These are phyloP conservation scores for Neopestalotiopsis clavispora DNA, from an alignment of 2,329 filamentous ascomycete genomes.

Conservation along the genomic window DNA sequence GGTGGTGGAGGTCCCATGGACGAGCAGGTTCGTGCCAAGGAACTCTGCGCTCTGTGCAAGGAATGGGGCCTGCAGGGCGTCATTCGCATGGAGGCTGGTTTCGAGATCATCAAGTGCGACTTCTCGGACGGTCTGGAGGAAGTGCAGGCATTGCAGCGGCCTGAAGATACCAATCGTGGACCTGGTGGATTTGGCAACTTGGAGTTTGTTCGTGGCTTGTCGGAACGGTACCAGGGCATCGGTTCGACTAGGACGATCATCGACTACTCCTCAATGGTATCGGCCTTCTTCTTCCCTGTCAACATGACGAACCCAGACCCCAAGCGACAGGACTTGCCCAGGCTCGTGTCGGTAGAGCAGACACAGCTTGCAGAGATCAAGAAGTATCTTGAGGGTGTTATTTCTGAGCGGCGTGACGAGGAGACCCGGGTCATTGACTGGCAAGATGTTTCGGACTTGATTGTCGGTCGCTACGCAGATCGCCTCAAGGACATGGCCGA, in stretches of 20 bases:
- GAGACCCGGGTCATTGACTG: slow-evolving; percentile 43
- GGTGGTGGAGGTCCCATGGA: slow-evolving; percentile 27
- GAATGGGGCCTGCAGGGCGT: slow-evolving; percentile 57
- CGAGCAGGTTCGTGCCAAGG: slow-evolving; percentile 47
- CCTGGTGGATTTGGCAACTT: slow-evolving; percentile 7
- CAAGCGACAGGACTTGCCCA: slow-evolving; percentile 19
- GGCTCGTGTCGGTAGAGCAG: slow-evolving; percentile 7
- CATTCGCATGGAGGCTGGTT: slow-evolving; percentile 62
- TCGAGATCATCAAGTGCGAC: slow-evolving; percentile 59
- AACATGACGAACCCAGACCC: slow-evolving; percentile 21
- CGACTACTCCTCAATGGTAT: slow-evolving; percentile 22
- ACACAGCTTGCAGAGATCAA: slow-evolving; percentile 13
- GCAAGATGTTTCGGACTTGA: slow-evolving; percentile 60
- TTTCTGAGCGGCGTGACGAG: slow-evolving; percentile 21
- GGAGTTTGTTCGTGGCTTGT: slow-evolving; percentile 20
- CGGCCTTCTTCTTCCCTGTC: slow-evolving; percentile 21
- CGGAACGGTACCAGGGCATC: slow-evolving; percentile 21
- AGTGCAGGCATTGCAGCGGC: slow-evolving; percentile 16
- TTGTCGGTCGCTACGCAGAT: slow-evolving; percentile 56
- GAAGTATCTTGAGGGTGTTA: slow-evolving; percentile 10
- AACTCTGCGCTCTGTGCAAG: slow-evolving; percentile 50
- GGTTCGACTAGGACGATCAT: slow-evolving; percentile 13
- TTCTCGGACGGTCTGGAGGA: slow-evolving; percentile 22
- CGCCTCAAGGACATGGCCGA: slow-evolving; percentile 41
- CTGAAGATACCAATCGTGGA: neutral